Conservation (phyloP, 1,284 basidiomycete genomes). For the Phlebopus sp. region DNA sequence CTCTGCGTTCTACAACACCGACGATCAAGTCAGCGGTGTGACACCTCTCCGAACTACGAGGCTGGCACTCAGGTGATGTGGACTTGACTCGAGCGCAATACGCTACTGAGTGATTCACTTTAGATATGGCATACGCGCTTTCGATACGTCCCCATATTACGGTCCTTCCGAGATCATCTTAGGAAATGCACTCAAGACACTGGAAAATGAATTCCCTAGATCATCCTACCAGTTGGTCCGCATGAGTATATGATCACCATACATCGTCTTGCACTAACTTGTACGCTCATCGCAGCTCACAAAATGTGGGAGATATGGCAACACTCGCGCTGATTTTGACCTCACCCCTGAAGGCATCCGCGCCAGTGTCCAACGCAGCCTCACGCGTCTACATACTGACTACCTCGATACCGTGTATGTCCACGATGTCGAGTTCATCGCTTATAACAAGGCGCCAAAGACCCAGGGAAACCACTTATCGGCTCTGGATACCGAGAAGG, state of each 20-base stretch:
- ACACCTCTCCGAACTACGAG: constrained; percentile 72
- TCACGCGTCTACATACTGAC: constrained; percentile 72
- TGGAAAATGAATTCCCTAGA: constrained; percentile 74
- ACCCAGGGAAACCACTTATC: constrained; percentile 52
- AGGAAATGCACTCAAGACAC: constrained; percentile 66
- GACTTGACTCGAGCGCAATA: neutral
- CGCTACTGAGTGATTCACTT: neutral
- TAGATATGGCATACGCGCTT: constrained; percentile 86
- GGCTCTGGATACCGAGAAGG: constrained; percentile 52
- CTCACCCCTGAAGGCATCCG: constrained; percentile 75
- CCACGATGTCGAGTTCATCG: constrained; percentile 92
- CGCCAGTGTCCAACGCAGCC: constrained; percentile 67
- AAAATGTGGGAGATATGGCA: constrained; percentile 90
- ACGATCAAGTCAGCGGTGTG: constrained; percentile 56
- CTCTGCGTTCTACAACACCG: constrained; percentile 69
- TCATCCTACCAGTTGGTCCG: constrained; percentile 74
- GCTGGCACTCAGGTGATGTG: constrained; percentile 69
- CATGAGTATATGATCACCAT: neutral
- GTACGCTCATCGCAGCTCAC: constrained; percentile 60
- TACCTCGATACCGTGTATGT: constrained; percentile 88
- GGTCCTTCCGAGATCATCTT: constrained; percentile 89
- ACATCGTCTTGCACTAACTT: neutral
- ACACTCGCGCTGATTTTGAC: constrained; percentile 63
- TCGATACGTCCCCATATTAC: constrained; percentile 91
- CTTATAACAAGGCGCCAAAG: constrained; percentile 50